phyloP scores from a whole-genome alignment of 2,329 filamentous ascomycete species.

The Arachnomyces sp. region DNA sequence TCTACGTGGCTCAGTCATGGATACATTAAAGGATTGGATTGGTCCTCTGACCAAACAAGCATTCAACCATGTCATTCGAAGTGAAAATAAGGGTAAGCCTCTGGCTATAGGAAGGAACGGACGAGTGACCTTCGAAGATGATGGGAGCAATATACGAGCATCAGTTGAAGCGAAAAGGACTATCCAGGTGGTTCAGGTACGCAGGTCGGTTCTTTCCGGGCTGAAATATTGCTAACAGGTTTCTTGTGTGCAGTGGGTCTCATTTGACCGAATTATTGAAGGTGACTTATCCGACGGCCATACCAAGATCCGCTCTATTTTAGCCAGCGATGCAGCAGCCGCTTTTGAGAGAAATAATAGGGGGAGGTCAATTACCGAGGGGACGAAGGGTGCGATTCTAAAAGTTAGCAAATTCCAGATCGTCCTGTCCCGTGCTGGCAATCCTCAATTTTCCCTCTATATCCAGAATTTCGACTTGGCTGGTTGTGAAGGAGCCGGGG shows the following conservation, averaged over 20 bases:
- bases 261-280: constrained; percentile 11
- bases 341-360: constrained; percentile 12
- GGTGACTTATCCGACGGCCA: constrained; percentile 28
- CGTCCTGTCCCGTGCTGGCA: constrained; percentile 19
- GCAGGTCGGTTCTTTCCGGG: not conserved
- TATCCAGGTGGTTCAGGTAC: constrained; percentile 27
- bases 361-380: constrained; percentile 13
- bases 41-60: constrained; percentile 10
- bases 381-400: constrained; percentile 21
- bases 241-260: constrained; percentile 21
- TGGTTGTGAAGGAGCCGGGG: constrained; percentile 19
- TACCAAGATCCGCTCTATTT: constrained; percentile 26
- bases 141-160: constrained; percentile 30
- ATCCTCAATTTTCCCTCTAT: constrained; percentile 14
- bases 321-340: constrained; percentile 21
- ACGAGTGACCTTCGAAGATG: constrained; percentile 20
- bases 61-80: constrained; percentile 1
- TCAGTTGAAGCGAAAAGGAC: constrained; percentile 7
- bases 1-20: constrained; percentile 10
- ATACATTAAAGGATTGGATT: constrained; percentile 16
- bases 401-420: constrained; percentile 29
- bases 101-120: constrained; percentile 13
- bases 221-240: not conserved
- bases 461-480: constrained; percentile 16
- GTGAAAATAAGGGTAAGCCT: not conserved